These are phyloP conservation scores for Termitomyces bulborhizus DNA, from an alignment of 768 basidiomycete genomes.

Conservation along the genomic window DNA sequence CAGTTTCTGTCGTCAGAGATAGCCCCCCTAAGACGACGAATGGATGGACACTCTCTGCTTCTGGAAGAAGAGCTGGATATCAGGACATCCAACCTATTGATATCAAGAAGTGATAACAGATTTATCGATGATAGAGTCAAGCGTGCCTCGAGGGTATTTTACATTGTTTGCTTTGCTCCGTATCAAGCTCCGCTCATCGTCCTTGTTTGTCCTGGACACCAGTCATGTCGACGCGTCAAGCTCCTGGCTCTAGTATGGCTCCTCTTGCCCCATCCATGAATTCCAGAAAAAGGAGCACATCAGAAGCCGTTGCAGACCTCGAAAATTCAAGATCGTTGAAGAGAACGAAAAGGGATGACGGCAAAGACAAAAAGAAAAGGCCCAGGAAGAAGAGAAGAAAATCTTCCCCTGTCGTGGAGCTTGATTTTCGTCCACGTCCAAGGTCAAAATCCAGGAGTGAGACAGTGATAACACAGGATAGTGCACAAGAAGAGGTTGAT, in stretches of 20 bases:
- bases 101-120: too few species aligned
- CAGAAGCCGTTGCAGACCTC: conserved; percentile 21
- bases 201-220: not conserved
- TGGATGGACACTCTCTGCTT: too few species aligned
- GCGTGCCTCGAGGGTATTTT: not conserved
- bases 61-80: too few species aligned
- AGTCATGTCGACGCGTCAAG: conserved; percentile 26
- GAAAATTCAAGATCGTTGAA: conserved; percentile 20
- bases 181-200: not conserved
- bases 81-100: too few species aligned
- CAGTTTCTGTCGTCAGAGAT: too few species aligned
- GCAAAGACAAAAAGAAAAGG: conserved; percentile 31
- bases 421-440: conserved; percentile 7
- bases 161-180: not conserved
- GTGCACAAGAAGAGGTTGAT: not conserved
- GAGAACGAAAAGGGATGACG: conserved; percentile 24
- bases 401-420: conserved; percentile 22
- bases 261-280: conserved; percentile 20
- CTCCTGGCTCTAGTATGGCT: conserved; percentile 23
- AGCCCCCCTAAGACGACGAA: too few species aligned
- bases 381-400: conserved; percentile 30
- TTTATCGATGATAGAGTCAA: too few species aligned
- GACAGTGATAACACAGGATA: conserved; percentile 8
- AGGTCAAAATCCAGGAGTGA: conserved; percentile 13
- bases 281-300: conserved; percentile 25